Evolutionary conservation across 2,329 filamentous ascomycete species (phyloP), one percentile per base, ranked within the genome.

Genomic region (Zasmidium cellare): DNA sequence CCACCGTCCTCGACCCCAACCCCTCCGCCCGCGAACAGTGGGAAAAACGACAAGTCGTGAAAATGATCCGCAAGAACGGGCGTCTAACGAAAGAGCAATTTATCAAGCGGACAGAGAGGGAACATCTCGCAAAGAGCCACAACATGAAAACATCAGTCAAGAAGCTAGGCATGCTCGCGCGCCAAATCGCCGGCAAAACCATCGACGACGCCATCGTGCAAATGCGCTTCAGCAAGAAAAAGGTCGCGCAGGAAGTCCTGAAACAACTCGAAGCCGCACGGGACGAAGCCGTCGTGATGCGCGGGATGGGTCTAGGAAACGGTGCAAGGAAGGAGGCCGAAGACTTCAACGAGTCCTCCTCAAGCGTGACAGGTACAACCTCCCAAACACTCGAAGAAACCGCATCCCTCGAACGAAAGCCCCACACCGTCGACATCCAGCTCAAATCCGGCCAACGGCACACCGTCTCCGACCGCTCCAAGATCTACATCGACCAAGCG

Each of bases 161-260:
- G 85, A 99, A 99, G 80, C 82, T 99, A 55, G 87, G 88, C 53
- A 88, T 90, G 68, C 79, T 99, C 51, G 87, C 93, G 22, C 86
- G 89, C 55, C 94, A 97, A 78, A 94, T 99, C 70, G 83, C 87
- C 1, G 94, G 94, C 65, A 97, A 97, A 83, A 87, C 88, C n/a
- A 81, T 99, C 60, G 91, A 96, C 57, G 92, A 99, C 35, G 94
- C 94, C 14, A 90, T 97, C 65, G 78, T 90, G 55, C 94, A 99
- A 81, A 96, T 99, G 91, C 85, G 88, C 56, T 97, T 93, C 79
- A 93, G 88, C 74, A 91, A 91, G 80, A 99, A 99, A 84, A 93
- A 92, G 79, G 89, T 89, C 63, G 90, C 93, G 6, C 80, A 84
- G 65, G 91, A 96, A 69, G 85, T 97, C 24, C 79, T 84, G 66